Conservation (phyloP, 106 monocot species). For the Dendrobium huoshanense region DNA sequence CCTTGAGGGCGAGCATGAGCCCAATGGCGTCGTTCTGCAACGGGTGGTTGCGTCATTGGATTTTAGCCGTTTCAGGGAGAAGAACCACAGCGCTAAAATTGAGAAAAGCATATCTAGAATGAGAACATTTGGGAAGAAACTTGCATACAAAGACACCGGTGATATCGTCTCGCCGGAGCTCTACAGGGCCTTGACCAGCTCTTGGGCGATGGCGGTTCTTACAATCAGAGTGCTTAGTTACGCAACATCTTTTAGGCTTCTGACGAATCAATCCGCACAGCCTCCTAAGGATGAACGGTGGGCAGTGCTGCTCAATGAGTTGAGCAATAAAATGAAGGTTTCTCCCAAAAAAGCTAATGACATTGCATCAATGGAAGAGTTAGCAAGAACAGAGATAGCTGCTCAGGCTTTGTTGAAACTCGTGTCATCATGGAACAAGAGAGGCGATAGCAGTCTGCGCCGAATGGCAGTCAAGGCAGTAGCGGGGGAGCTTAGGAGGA, state of each 20-base stretch:
- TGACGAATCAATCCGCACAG: no score
- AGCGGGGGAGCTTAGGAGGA: not conserved
- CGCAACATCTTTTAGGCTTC: not conserved
- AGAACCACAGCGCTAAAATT: no score
- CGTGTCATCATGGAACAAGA: not conserved
- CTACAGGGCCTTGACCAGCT: not conserved
- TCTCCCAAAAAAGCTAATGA: not conserved
- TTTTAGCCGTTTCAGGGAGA: not conserved
- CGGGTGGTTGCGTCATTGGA: not conserved
- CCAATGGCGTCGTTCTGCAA: not conserved
- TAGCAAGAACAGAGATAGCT: not conserved
- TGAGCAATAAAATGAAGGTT: not conserved
- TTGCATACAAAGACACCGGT: not conserved
- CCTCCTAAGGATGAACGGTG: not conserved
- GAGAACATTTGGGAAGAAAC: not conserved
- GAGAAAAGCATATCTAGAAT: not conserved
- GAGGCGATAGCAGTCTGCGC: not conserved
- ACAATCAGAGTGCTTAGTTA: not conserved
- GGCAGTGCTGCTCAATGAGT: not conserved
- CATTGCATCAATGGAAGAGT: not conserved
- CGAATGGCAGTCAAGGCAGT: constrained; percentile 1
- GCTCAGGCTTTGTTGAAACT: constrained; percentile 1
- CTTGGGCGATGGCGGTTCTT: not conserved
- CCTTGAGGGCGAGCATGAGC: constrained; percentile 1
- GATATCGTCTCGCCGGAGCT: not conserved